Percentiles rank a stretch among this genome's conserved stretches.
Conservation (phyloP, 1,284 basidiomycete genomes). For the Naganishia albida region DNA sequence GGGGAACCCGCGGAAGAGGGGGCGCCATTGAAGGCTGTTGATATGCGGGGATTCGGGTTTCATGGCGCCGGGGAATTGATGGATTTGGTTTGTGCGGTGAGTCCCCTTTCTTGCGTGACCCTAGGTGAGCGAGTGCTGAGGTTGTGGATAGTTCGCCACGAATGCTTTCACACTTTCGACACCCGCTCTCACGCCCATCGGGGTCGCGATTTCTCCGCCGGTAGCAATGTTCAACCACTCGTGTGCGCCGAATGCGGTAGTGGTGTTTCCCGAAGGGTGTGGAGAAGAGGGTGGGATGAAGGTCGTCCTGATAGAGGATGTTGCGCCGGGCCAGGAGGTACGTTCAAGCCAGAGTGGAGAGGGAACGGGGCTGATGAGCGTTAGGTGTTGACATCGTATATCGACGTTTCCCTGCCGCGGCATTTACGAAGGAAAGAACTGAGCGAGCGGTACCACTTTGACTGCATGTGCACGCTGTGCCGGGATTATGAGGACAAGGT, state of each 20-base stretch:
- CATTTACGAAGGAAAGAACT: conserved; percentile 63
- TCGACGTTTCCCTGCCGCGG: conserved; percentile 75
- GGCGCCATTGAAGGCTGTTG: conserved; percentile 37
- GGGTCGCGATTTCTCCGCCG: conserved; percentile 73
- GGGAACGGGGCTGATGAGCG: conserved; percentile 50
- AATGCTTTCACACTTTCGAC: conserved; percentile 85
- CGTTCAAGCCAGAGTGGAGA: not conserved
- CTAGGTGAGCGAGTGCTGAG: not conserved
- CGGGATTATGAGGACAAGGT: conserved; percentile 42
- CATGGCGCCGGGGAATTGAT: conserved; percentile 40
- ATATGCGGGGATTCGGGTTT: conserved; percentile 49
- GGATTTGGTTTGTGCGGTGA: conserved; percentile 47
- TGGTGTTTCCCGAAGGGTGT: conserved; percentile 72
- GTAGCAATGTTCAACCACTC: conserved; percentile 87
- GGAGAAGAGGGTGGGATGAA: conserved; percentile 60
- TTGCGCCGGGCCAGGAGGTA: conserved; percentile 71
- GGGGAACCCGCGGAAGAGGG: conserved; percentile 30
- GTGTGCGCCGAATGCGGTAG: conserved; percentile 83
- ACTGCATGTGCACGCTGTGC: conserved; percentile 71
- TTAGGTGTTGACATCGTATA: conserved; percentile 69
- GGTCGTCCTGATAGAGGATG: conserved; percentile 68
- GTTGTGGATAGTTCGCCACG: conserved; percentile 67
- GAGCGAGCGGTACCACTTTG: conserved; percentile 75
- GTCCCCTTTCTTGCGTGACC: conserved; percentile 23
- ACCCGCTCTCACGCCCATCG: conserved; percentile 72